Conservation (phyloP, 2,329 filamentous ascomycete genomes). For the Laburnicola sp. region DNA sequence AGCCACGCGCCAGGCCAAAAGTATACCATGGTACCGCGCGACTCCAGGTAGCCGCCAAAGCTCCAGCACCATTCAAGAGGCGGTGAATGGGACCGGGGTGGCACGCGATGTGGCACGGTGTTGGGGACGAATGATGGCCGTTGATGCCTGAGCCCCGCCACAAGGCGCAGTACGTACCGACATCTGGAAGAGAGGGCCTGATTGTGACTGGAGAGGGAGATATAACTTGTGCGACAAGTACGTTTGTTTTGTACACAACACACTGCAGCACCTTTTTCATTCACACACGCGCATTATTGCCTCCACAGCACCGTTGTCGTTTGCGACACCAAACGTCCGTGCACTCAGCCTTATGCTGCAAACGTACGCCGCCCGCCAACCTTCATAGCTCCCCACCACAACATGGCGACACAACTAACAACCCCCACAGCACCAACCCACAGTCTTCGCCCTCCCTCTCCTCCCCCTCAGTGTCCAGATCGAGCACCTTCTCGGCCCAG, state of each 20-base stretch:
- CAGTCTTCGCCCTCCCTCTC: not conserved
- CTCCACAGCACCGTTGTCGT: too few species aligned
- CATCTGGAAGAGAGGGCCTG: not conserved
- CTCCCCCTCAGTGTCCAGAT: not conserved
- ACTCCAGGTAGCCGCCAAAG: conserved; percentile 2
- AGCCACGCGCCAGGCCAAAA: not conserved
- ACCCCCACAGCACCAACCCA: not conserved
- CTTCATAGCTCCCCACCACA: not conserved
- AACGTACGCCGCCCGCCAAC: not conserved
- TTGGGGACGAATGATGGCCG: conserved; percentile 2
- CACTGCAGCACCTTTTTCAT: not conserved
- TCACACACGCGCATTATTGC: not conserved
- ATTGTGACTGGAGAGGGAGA: too few species aligned
- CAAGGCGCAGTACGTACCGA: not conserved
- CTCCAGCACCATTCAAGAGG: too few species aligned
- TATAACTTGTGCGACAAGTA: too few species aligned
- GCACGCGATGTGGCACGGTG: not conserved
- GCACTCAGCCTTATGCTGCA: conserved; percentile 8
- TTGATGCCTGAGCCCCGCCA: not conserved
- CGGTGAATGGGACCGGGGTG: too few species aligned
- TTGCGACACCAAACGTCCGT: conserved; percentile 1
- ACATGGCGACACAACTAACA: not conserved
- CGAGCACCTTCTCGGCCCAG: conserved; percentile 4
- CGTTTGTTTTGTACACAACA: too few species aligned
- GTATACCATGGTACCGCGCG: too few species aligned